Conservation (phyloP, 345 rosid species). For the Geranium rotundifolium region DNA sequence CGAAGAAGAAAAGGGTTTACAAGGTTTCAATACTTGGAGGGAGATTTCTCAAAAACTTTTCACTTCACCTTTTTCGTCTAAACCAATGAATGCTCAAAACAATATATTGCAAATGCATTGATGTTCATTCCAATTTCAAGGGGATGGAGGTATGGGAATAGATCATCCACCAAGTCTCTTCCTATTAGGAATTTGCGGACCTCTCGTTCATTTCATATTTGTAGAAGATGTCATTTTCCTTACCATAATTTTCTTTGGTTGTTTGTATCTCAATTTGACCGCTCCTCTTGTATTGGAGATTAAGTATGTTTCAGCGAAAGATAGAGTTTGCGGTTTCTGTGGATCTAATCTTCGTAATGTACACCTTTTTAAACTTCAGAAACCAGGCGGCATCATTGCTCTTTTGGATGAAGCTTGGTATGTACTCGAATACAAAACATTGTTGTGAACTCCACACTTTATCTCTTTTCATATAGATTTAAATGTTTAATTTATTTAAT, state of each 20-base stretch:
- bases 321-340: background rate
- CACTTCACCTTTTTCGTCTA: too few relatives aligned
- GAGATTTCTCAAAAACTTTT: too few relatives aligned
- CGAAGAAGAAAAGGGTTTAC: too few relatives aligned
- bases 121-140: too few relatives aligned
- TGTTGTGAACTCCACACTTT: background rate
- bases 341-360: constrained; percentile 7
- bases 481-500: background rate
- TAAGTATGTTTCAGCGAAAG: background rate
- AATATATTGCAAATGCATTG: too few relatives aligned
- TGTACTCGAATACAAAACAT: constrained; percentile 9
- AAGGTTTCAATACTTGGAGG: too few relatives aligned
- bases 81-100: too few relatives aligned
- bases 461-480: background rate
- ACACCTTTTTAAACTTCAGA: constrained; percentile 42
- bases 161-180: too few relatives aligned
- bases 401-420: constrained; percentile 99
- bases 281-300: background rate
- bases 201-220: too few relatives aligned
- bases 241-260: background rate
- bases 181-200: too few relatives aligned
- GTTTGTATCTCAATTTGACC: background rate
- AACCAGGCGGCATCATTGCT: constrained; percentile 98
- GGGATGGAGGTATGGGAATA: too few relatives aligned
- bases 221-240: too few relatives aligned